Evolutionary conservation across 352 stramenopile genomes (phyloP).

Genomic region (Globisporangium perplexum): DNA sequence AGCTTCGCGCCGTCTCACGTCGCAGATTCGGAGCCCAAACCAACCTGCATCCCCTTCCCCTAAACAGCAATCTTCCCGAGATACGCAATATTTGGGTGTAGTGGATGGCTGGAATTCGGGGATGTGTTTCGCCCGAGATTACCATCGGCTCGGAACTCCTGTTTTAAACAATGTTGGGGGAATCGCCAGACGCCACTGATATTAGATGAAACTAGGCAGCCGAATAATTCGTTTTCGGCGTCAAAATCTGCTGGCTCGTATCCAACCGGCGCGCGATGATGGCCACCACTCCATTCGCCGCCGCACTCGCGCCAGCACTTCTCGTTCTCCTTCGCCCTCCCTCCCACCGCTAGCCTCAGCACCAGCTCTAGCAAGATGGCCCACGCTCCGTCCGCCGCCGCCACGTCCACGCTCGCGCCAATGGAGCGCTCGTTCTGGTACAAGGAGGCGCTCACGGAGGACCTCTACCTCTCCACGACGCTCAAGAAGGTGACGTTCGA

Average conservation of each 20-base stretch:
- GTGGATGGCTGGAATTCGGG: neutral
- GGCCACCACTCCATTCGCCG: conserved; percentile 6
- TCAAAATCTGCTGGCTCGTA: conserved; percentile 11
- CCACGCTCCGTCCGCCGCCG: conserved; percentile 3
- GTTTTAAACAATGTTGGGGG: no score
- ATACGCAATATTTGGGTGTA: neutral
- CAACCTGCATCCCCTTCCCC: neutral
- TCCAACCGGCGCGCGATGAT: neutral
- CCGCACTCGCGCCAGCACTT: neutral
- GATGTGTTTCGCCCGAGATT: no score
- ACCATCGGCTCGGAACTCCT: no score
- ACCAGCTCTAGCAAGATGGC: neutral
- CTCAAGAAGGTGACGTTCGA: conserved; percentile 89
- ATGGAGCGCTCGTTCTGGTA: conserved; percentile 75
- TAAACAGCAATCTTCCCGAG: neutral
- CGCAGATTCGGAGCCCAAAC: conserved; percentile 4
- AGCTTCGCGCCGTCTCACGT: conserved; percentile 3
- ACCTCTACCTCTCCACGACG: conserved; percentile 83
- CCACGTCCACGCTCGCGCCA: conserved; percentile 32
- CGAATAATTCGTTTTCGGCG: neutral
- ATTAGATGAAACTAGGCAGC: no score
- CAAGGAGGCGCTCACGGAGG: conserved; percentile 88
- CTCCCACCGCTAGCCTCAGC: no score
- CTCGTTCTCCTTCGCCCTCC: neutral
- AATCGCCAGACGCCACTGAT: no score